Evolutionary conservation across 768 basidiomycete species (phyloP).

Genomic region (Mycena maculata): DNA sequence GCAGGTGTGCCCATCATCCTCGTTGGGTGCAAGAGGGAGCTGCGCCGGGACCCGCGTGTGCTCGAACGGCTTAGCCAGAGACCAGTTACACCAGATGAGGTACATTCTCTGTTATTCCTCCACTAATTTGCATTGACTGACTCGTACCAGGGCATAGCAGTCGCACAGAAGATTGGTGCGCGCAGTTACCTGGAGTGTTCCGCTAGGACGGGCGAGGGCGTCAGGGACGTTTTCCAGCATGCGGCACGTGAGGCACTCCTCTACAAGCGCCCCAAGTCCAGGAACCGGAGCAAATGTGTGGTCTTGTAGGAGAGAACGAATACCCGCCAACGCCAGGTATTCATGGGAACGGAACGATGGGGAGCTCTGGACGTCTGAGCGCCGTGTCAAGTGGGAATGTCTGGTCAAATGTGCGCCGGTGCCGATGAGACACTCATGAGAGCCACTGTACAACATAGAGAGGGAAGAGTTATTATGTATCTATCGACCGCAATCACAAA

Average conservation of each 20-base stretch:
- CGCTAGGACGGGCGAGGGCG: conserved; percentile 95
- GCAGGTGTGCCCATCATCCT: conserved; percentile 94
- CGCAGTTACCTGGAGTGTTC: conserved; percentile 98
- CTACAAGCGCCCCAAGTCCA: conserved; percentile 55
- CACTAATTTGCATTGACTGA: neutral
- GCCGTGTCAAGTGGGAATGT: too few relatives aligned
- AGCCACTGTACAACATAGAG: too few relatives aligned
- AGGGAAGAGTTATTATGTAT: too few relatives aligned
- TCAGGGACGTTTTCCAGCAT: conserved; percentile 98
- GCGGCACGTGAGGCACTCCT: conserved; percentile 94
- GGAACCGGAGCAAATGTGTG: conserved; percentile 46
- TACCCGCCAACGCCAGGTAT: conserved; percentile 22
- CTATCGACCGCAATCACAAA: too few relatives aligned
- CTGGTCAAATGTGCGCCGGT: too few relatives aligned
- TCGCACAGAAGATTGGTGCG: conserved; percentile 96
- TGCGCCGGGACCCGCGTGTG: conserved; percentile 91
- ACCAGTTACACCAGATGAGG: conserved; percentile 95
- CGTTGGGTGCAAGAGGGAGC: conserved; percentile 99
- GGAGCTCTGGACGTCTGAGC: too few relatives aligned
- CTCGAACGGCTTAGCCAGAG: conserved; percentile 95
- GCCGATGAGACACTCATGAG: too few relatives aligned
- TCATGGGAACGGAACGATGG: too few relatives aligned
- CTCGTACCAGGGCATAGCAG: conserved; percentile 82
- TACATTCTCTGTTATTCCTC: conserved; percentile 44
- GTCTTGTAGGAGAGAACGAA: conserved; percentile 43